A percentile compares a stretch with the other conserved stretches of the same genome.
Evolutionary conservation across 176 grass and related monocot species (phyloP).

Genomic region (Cenchrus fungigraminus): DNA sequence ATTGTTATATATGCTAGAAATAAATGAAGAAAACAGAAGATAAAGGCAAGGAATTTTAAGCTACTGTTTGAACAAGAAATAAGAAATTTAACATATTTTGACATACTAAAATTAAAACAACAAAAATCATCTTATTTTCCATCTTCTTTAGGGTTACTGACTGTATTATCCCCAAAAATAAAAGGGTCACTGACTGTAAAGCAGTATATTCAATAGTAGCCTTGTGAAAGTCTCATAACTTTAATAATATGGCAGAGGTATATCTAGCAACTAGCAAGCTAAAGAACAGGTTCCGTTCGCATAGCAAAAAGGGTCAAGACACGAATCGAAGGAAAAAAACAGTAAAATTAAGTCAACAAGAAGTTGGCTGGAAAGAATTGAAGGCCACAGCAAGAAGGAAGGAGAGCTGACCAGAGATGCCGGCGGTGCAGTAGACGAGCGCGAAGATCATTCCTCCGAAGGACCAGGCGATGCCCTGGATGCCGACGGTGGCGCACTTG

Average conservation of each 20-base stretch:
- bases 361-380: neutral
- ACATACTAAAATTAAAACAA: neutral
- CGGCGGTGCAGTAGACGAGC: slow-evolving; percentile 93
- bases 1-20: neutral
- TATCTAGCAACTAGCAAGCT: neutral
- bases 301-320: neutral
- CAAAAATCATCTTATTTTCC: neutral
- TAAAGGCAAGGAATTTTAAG: neutral
- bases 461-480: slow-evolving; percentile 93
- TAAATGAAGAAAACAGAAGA: neutral
- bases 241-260: neutral
- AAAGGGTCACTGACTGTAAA: neutral
- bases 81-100: slow-evolving; percentile 23
- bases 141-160: neutral
- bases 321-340: slow-evolving; percentile 1
- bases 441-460: slow-evolving; percentile 97
- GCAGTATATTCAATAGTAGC: neutral
- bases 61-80: neutral
- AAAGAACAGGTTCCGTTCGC: neutral
- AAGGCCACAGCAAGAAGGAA: neutral
- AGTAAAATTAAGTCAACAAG: neutral
- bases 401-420: slow-evolving; percentile 70
- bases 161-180: too few relatives aligned
- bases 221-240: neutral
- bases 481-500: slow-evolving; percentile 82